Conservation (phyloP, 768 basidiomycete species). For the Crassisporium funariophilum region DNA sequence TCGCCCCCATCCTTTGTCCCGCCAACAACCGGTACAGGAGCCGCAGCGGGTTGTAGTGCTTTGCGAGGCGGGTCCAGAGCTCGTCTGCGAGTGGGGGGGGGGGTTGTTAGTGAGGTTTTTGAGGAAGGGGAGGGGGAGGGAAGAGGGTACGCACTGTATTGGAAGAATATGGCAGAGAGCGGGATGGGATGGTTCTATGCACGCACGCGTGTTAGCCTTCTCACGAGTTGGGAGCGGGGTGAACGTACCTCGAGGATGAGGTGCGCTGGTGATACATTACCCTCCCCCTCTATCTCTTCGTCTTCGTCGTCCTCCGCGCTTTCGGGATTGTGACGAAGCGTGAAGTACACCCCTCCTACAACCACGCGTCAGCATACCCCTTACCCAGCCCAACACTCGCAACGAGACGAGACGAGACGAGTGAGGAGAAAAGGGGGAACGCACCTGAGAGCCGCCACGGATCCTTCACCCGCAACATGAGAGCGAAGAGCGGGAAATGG, state of each 20-base stretch:
- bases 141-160: constrained; percentile 49
- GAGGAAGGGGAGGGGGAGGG: constrained; percentile 1
- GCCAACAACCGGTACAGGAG: constrained; percentile 49
- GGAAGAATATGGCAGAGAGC: constrained; percentile 53
- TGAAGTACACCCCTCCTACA: constrained; percentile 25
- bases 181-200: constrained; percentile 58
- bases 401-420: constrained; percentile 4
- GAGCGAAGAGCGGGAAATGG: constrained; percentile 87
- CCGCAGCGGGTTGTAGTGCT: constrained; percentile 61
- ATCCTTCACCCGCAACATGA: constrained; percentile 85
- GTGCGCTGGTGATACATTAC: constrained; percentile 11
- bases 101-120: neutral
- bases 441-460: constrained; percentile 80
- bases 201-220: no score
- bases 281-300: no score
- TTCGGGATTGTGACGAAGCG: neutral
- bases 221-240: neutral
- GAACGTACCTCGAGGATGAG: constrained; percentile 36
- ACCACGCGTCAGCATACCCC: no score
- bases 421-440: constrained; percentile 2
- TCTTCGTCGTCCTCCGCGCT: no score
- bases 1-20: constrained; percentile 52
- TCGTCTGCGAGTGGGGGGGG: no score
- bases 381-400: no score
- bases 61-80: constrained; percentile 50